phyloP scores from a whole-genome alignment of 140 eudicot genomes.

The Bidens hawaiensis region DNA sequence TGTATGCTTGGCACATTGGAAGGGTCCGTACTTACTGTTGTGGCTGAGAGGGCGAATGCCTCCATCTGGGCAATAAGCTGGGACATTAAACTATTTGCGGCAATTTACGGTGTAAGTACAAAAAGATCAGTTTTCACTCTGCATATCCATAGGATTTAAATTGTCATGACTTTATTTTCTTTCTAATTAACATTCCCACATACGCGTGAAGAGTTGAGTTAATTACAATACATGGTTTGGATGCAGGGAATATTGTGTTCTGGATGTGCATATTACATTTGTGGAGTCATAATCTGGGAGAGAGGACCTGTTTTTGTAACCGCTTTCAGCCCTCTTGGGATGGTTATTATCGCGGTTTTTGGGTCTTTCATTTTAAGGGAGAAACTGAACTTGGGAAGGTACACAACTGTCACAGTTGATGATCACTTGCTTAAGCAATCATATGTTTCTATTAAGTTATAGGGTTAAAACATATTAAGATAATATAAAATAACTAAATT shows the following conservation, averaged over 20 bases:
- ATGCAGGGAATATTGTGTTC: slow-evolving; percentile 76
- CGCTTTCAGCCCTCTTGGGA: slow-evolving; percentile 68
- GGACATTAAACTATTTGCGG: slow-evolving; percentile 45
- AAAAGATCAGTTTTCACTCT: not conserved
- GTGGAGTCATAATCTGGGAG: slow-evolving; percentile 61
- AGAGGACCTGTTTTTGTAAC: slow-evolving; percentile 93
- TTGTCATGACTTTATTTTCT: not conserved
- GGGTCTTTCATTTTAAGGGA: slow-evolving; percentile 56
- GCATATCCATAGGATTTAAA: not conserved
- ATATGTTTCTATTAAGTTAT: not conserved
- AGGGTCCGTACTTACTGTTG: slow-evolving; percentile 33
- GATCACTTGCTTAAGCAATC: not conserved
- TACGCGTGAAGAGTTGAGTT: not conserved
- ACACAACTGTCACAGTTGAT: not conserved
- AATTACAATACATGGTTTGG: not conserved
- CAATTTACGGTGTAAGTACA: slow-evolving; percentile 43
- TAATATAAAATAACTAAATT: no score
- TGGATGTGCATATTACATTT: slow-evolving; percentile 51
- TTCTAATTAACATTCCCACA: not conserved
- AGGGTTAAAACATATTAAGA: not conserved
- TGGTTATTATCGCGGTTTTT: slow-evolving; percentile 68
- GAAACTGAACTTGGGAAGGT: slow-evolving; percentile 48
- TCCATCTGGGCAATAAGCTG: slow-evolving; percentile 41
- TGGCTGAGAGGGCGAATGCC: slow-evolving; percentile 24
- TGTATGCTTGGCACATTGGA: slow-evolving; percentile 46